phyloP scores from a whole-genome alignment of 441 rosid species.

The Pelargonium citronellum region DNA sequence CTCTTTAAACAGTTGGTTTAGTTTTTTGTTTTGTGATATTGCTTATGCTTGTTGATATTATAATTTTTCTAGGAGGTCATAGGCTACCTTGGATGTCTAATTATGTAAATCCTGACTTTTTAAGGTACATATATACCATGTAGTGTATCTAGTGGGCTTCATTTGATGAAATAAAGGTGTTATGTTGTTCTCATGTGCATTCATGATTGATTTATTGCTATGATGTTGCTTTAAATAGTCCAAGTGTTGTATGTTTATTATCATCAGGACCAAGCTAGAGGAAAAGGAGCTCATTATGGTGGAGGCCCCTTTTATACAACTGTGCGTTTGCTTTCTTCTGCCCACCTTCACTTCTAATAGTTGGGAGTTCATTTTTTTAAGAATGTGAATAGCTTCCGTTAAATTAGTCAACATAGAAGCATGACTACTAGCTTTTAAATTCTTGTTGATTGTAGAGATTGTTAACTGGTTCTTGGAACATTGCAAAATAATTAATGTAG shows the following conservation, averaged over 20 bases:
- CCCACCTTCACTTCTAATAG: neutral
- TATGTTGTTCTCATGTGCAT: neutral
- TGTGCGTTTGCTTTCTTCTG: neutral
- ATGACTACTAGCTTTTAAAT: neutral
- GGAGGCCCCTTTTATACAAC: conserved; percentile 6
- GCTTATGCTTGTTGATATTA: neutral
- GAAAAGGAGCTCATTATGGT: conserved; percentile 1
- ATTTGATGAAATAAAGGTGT: neutral
- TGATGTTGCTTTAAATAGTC: neutral
- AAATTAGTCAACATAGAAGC: neutral
- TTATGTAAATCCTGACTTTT: neutral
- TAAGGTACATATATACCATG: neutral
- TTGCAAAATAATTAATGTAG: no score
- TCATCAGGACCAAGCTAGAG: conserved; percentile 6
- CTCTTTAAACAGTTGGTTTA: neutral
- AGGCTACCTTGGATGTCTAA: neutral
- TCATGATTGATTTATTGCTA: neutral
- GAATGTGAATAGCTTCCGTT: no score
- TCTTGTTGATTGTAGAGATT: neutral
- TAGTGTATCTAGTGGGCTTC: neutral
- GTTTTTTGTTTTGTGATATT: neutral
- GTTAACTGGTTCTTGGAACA: neutral
- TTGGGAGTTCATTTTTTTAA: neutral
- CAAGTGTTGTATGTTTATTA: neutral
- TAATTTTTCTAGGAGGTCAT: neutral